A percentile compares a stretch with the other conserved stretches of the same genome.
These are phyloP conservation scores for Acacia melanoxylon DNA, from an alignment of 306 rosid species.

Conservation along the genomic window DNA sequence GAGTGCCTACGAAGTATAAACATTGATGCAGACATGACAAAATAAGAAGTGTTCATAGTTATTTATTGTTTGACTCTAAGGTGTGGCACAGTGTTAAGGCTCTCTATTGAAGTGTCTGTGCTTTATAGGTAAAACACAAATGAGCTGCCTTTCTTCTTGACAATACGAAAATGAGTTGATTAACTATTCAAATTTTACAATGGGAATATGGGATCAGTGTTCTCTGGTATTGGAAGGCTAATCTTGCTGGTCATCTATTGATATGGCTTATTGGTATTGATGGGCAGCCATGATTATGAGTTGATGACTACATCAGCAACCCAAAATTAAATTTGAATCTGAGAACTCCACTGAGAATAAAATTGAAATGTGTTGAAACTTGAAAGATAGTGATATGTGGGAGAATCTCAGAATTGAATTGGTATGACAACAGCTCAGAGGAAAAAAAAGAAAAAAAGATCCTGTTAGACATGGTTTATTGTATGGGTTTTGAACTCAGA, in stretches of 20 bases:
- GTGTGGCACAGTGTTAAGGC: background rate
- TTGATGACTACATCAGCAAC: background rate
- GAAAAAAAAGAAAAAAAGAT: too few species aligned
- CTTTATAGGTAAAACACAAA: background rate
- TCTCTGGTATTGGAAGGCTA: background rate
- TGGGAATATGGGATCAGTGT: background rate
- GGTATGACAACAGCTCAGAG: background rate
- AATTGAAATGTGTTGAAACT: background rate
- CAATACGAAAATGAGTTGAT: background rate
- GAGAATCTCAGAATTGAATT: background rate
- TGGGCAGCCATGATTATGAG: background rate
- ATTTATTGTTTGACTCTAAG: background rate
- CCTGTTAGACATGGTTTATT: background rate
- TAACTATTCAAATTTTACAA: background rate
- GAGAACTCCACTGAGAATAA: background rate
- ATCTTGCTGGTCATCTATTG: background rate
- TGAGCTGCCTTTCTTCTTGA: background rate
- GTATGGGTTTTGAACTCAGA: background rate
- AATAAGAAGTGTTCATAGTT: background rate
- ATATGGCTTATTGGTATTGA: background rate
- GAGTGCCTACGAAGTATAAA: background rate
- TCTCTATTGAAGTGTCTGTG: background rate
- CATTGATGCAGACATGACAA: background rate
- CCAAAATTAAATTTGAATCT: background rate
- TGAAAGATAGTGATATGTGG: background rate